Percentiles rank a stretch among this genome's conserved stretches.
Conservation (phyloP, 306 rosid species). For the Prunus davidiana region DNA sequence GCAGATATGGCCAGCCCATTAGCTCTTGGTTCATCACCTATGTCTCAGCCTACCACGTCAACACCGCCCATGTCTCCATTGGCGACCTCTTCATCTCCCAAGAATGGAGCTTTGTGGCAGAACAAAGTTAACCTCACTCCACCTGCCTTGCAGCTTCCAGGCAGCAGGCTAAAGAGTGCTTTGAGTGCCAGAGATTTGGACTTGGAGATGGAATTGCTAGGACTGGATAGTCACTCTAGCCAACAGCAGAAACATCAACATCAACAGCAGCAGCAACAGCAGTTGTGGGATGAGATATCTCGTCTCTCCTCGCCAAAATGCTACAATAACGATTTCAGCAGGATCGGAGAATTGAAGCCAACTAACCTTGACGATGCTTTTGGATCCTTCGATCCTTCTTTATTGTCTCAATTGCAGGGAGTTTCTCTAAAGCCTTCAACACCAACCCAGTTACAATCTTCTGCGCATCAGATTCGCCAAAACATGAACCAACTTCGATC, state of each 20-base stretch:
- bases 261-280: constrained; percentile 61
- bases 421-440: constrained; percentile 50
- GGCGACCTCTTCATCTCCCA: constrained; percentile 79
- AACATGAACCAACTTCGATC: constrained; percentile 90
- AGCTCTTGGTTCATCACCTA: constrained; percentile 69
- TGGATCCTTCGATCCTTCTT: constrained; percentile 66
- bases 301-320: constrained; percentile 83
- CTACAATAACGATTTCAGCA: constrained; percentile 47
- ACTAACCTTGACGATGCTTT: constrained; percentile 81
- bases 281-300: constrained; percentile 80
- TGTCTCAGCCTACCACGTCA: constrained; percentile 69
- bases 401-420: constrained; percentile 69
- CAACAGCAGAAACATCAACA: constrained; percentile 31
- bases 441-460: constrained; percentile 61
- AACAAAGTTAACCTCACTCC: constrained; percentile 80
- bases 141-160: constrained; percentile 83
- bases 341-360: constrained; percentile 75
- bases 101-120: constrained; percentile 85
- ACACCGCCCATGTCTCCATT: constrained; percentile 95
- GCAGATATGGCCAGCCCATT: constrained; percentile 79
- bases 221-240: constrained; percentile 49
- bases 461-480: constrained; percentile 71
- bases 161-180: constrained; percentile 83
- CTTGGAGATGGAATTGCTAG: constrained; percentile 75
- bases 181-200: constrained; percentile 83